phyloP scores from a whole-genome alignment of 2,329 filamentous ascomycete genomes.

The Colletotrichum lindemuthianum region DNA sequence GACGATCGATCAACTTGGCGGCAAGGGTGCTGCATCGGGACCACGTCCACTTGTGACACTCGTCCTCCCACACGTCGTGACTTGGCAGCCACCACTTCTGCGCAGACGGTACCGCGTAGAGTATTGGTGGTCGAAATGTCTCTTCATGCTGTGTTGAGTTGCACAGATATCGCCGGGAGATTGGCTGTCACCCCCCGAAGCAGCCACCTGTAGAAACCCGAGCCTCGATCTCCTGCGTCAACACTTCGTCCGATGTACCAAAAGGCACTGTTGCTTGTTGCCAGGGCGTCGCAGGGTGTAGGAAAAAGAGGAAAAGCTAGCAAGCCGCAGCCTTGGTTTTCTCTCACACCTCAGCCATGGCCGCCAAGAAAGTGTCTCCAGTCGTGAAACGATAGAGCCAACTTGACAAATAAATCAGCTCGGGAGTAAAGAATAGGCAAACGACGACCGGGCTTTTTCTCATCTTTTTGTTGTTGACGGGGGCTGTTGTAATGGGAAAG shows the following conservation, averaged over 20 bases:
- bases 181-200: conserved; percentile 23
- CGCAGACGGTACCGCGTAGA: neutral
- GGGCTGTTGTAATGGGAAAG: neutral
- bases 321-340: neutral
- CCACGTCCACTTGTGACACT: conserved; percentile 8
- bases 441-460: neutral
- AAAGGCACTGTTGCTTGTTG: neutral
- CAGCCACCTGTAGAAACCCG: conserved; percentile 32
- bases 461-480: neutral
- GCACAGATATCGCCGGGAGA: conserved; percentile 23
- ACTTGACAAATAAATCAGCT: conserved; percentile 27
- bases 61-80: neutral
- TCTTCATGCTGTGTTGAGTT: neutral
- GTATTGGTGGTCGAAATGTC: neutral
- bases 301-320: conserved; percentile 5
- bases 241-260: conserved; percentile 28
- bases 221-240: conserved; percentile 22
- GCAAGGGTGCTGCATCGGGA: conserved; percentile 11
- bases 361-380: conserved; percentile 33
- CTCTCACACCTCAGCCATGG: conserved; percentile 26
- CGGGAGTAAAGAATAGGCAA: neutral
- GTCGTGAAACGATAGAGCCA: conserved; percentile 28
- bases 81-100: conserved; percentile 5
- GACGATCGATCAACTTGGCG: conserved; percentile 31
- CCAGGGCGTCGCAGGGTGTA: neutral